Conservation (phyloP, 371 early-diverging fungal genomes). For the Mucor circinelloides region DNA sequence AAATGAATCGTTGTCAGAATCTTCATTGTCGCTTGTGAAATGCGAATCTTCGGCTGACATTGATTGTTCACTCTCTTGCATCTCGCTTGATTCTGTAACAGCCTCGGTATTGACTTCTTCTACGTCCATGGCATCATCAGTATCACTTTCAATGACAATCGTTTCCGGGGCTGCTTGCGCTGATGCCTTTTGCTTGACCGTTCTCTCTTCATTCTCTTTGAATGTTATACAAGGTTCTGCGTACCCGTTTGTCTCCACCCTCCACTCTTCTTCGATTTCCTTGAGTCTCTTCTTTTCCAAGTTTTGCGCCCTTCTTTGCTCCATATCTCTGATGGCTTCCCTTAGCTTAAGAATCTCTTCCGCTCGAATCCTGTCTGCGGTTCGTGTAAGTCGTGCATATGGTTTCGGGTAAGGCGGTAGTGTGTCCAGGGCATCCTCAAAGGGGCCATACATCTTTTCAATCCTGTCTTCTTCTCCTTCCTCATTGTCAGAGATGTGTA, state of each 20-base stretch:
- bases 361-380: not conserved
- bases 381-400: not conserved
- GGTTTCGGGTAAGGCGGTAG: not conserved
- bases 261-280: not conserved
- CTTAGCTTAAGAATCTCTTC: conserved; percentile 1
- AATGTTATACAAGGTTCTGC: not conserved
- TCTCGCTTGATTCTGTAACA: not conserved
- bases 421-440: not conserved
- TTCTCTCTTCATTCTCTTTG: not conserved
- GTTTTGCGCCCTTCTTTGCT: not conserved
- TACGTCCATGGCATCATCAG: not conserved
- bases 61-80: not conserved
- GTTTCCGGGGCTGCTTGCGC: not conserved
- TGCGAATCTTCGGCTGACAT: not conserved
- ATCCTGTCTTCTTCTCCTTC: not conserved
- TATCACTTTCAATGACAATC: conserved; percentile 2
- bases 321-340: not conserved
- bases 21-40: not conserved
- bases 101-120: not conserved
- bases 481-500: not conserved
- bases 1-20: not conserved
- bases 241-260: not conserved
- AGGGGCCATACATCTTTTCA: conserved; percentile 20
- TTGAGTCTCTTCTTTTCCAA: not conserved
- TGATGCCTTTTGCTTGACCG: not conserved